A percentile compares a stretch with the other conserved stretches of the same genome.
Evolutionary conservation across 345 rosid species (phyloP).

Genomic region (Melastoma malabathricum): DNA sequence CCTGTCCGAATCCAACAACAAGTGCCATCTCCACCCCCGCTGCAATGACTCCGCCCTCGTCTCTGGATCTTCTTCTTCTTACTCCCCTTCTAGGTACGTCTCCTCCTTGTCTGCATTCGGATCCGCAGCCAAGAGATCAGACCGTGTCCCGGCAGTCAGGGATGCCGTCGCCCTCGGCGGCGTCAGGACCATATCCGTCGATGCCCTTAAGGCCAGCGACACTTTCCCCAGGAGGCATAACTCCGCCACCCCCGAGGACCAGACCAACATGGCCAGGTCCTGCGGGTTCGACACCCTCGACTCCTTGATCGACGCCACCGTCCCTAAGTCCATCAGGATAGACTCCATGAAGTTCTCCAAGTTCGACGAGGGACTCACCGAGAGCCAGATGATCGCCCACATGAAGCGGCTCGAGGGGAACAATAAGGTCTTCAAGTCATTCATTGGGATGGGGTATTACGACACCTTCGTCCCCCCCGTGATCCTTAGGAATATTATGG

Average conservation of each 20-base stretch:
- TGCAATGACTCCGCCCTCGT: constrained; percentile 15
- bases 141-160: background rate
- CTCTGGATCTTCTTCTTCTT: constrained; percentile 21
- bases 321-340: constrained; percentile 86
- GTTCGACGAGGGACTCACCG: constrained; percentile 81
- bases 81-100: constrained; percentile 55
- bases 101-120: constrained; percentile 57
- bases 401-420: constrained; percentile 65
- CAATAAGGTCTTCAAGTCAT: constrained; percentile 78
- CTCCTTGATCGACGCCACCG: constrained; percentile 69
- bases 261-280: constrained; percentile 52
- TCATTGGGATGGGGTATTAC: constrained; percentile 90
- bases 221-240: constrained; percentile 93
- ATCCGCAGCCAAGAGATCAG: constrained; percentile 16
- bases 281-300: constrained; percentile 68
- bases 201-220: constrained; percentile 55
- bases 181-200: constrained; percentile 51
- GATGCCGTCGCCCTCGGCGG: background rate
- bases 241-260: constrained; percentile 86
- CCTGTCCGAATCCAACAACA: constrained; percentile 32
- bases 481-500: constrained; percentile 84
- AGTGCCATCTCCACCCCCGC: constrained; percentile 17
- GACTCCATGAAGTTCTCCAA: constrained; percentile 78
- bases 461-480: constrained; percentile 83
- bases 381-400: constrained; percentile 75